Evolutionary conservation across 2,329 filamentous ascomycete genomes (phyloP).

Genomic region (Phialophora chinensis): DNA sequence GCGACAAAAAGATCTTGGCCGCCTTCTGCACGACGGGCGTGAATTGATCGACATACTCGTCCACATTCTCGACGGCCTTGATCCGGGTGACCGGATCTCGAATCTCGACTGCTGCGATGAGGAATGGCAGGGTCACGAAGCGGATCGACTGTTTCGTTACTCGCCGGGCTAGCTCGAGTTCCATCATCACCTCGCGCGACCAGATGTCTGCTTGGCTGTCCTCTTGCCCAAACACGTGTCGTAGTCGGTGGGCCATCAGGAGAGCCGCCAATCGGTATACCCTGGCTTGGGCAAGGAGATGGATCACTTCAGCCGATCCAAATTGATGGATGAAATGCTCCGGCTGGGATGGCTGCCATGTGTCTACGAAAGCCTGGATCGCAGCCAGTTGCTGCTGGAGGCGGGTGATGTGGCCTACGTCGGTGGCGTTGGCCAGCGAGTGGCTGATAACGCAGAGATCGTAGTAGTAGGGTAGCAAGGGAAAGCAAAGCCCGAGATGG

Average conservation of each 20-base stretch:
- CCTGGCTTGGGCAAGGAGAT: slow-evolving; percentile 25
- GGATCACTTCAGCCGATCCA: slow-evolving; percentile 19
- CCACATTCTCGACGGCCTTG: slow-evolving; percentile 21
- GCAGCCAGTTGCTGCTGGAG: slow-evolving; percentile 12
- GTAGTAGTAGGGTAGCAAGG: slow-evolving; percentile 25
- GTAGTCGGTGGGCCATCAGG: slow-evolving; percentile 22
- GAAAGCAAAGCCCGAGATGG: slow-evolving; percentile 25
- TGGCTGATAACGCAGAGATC: slow-evolving; percentile 28
- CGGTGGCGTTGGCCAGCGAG: slow-evolving; percentile 15
- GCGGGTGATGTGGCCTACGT: neutral
- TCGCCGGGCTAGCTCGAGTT: slow-evolving; percentile 21
- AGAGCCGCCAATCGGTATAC: slow-evolving; percentile 27
- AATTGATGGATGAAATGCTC: slow-evolving; percentile 20
- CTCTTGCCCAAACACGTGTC: slow-evolving; percentile 20
- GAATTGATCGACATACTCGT: slow-evolving; percentile 28
- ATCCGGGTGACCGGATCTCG: slow-evolving; percentile 13
- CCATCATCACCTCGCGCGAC: slow-evolving; percentile 23
- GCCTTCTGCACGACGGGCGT: slow-evolving; percentile 23
- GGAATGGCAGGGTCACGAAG: slow-evolving; percentile 25
- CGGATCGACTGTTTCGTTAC: slow-evolving; percentile 16
- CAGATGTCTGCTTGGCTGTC: slow-evolving; percentile 24
- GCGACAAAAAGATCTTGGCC: slow-evolving; percentile 22
- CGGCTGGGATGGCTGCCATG: slow-evolving; percentile 21
- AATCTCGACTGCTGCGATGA: slow-evolving; percentile 25
- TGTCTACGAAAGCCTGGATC: slow-evolving; percentile 18